These are phyloP conservation scores for Lasiosphaeria hispida DNA, from an alignment of 495 filamentous ascomycete species.

Conservation along the genomic window DNA sequence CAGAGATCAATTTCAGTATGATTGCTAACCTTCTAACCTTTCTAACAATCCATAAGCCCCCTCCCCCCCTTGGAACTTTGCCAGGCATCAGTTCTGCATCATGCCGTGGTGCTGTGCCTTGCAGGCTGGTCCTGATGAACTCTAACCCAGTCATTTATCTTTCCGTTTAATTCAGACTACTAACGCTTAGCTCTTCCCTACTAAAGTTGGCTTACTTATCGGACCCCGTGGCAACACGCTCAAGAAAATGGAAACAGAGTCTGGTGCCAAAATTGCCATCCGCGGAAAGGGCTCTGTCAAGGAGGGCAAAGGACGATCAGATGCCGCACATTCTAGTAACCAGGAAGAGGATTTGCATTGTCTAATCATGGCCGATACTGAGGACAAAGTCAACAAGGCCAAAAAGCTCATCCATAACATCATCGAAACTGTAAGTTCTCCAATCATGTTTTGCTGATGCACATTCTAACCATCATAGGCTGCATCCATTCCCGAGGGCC, in stretches of 20 bases:
- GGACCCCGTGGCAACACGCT: slow-evolving; percentile 98
- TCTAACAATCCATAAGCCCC: slow-evolving; percentile 57
- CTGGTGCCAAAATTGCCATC: slow-evolving; percentile 96
- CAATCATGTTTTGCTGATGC: neutral
- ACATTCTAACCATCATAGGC: slow-evolving; percentile 57
- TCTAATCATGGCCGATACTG: slow-evolving; percentile 97
- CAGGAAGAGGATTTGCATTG: slow-evolving; percentile 99
- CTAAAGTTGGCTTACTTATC: slow-evolving; percentile 99
- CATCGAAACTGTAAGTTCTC: slow-evolving; percentile 83
- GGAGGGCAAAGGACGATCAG: slow-evolving; percentile 98
- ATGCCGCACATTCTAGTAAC: slow-evolving; percentile 97
- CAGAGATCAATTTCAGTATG: slow-evolving; percentile 99
- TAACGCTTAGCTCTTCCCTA: slow-evolving; percentile 86
- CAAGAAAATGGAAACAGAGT: slow-evolving; percentile 99
- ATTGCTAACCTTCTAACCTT: slow-evolving; percentile 97
- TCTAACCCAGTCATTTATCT: slow-evolving; percentile 42
- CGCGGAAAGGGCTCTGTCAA: slow-evolving; percentile 99
- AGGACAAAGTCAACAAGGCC: slow-evolving; percentile 97
- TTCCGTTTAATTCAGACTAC: slow-evolving; percentile 53
- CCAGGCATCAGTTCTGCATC: slow-evolving; percentile 31
- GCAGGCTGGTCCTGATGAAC: slow-evolving; percentile 30
- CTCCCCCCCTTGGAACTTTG: slow-evolving; percentile 30
- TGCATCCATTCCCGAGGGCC: slow-evolving; percentile 95
- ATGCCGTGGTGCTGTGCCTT: slow-evolving; percentile 28
- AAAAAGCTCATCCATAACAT: slow-evolving; percentile 97